Evolutionary conservation across 2,329 filamentous ascomycete genomes (phyloP).

Genomic region (Aspergillus piperis): DNA sequence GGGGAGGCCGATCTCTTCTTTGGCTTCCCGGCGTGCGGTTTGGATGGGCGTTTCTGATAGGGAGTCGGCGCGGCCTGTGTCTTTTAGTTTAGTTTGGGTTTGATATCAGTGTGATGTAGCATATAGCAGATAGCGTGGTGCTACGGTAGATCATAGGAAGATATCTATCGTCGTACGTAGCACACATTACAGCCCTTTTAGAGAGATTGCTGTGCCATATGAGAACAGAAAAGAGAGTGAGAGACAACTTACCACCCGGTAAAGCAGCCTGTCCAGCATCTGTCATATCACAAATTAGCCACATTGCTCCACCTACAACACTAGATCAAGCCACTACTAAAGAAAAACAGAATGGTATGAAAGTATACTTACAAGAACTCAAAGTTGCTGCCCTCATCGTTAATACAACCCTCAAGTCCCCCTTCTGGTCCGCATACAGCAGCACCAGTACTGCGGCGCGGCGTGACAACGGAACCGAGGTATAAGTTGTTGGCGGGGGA

Average conservation of each 20-base stretch:
- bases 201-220: too few relatives aligned
- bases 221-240: neutral
- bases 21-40: conserved; percentile 85
- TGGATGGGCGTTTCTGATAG: conserved; percentile 64
- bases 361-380: conserved; percentile 55
- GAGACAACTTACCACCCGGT: conserved; percentile 69
- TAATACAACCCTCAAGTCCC: conserved; percentile 70
- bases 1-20: conserved; percentile 89
- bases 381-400: conserved; percentile 63
- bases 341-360: neutral
- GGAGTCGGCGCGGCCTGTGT: conserved; percentile 53
- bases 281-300: conserved; percentile 21
- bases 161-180: neutral
- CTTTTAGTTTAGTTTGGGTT: neutral
- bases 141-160: too few relatives aligned
- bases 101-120: neutral
- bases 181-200: neutral
- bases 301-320: neutral
- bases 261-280: conserved; percentile 83
- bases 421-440: conserved; percentile 79
- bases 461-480: conserved; percentile 59
- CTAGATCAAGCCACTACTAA: neutral
- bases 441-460: conserved; percentile 86
- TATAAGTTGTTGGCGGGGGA: conserved; percentile 60
- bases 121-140: too few relatives aligned